phyloP scores from a whole-genome alignment of 1,139 yeast species.

The Yamadazyma sp. region DNA sequence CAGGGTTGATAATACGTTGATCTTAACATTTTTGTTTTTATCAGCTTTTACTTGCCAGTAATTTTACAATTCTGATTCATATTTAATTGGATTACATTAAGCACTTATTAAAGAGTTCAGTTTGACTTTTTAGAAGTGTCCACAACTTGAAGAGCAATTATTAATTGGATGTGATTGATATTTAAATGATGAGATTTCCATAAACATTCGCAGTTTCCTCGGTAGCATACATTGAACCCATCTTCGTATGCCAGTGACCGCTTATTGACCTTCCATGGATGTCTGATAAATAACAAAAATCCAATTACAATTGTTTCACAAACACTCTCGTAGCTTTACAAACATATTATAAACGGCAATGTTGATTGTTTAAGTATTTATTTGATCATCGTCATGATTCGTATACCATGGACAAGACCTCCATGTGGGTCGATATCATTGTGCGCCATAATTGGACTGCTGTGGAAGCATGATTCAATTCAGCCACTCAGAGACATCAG shows the following conservation, averaged over 20 bases:
- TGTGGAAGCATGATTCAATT: neutral
- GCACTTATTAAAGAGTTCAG: constrained; percentile 22
- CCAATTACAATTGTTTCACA: neutral
- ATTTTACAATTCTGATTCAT: constrained; percentile 65
- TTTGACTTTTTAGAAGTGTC: constrained; percentile 1
- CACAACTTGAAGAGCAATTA: neutral
- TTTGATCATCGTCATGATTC: constrained; percentile 1
- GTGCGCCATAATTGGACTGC: neutral
- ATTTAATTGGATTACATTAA: constrained; percentile 16
- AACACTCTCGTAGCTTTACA: neutral
- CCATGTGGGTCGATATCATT: too few relatives aligned
- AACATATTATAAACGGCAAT: too few relatives aligned
- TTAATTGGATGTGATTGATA: constrained; percentile 6
- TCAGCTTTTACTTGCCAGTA: constrained; percentile 83
- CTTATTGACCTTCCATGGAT: constrained; percentile 69
- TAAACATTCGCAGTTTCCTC: constrained; percentile 92
- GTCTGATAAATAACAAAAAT: constrained; percentile 39
- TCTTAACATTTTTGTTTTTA: constrained; percentile 30
- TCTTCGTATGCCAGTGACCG: constrained; percentile 84
- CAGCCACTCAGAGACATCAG: constrained; percentile 3
- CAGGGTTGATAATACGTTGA: constrained; percentile 66
- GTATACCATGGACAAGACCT: neutral
- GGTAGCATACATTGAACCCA: constrained; percentile 87
- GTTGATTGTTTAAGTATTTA: too few relatives aligned
- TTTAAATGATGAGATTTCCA: constrained; percentile 72